Evolutionary conservation across 208 protist species (phyloP), one percentile per base, ranked within the genome.

Genomic region (Acanthamoeba lenticulata): DNA sequence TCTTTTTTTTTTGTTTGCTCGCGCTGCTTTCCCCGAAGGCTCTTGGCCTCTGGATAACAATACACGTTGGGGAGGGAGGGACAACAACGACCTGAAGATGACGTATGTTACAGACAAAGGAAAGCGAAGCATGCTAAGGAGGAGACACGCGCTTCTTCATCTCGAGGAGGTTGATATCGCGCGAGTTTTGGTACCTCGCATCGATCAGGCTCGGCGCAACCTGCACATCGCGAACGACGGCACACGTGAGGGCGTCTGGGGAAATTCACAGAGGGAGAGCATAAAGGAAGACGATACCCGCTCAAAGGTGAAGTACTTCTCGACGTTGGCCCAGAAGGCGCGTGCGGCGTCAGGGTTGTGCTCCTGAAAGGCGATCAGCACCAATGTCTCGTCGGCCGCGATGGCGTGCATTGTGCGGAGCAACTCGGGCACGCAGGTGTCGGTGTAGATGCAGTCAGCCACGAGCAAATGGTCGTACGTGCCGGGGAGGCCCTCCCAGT

Each of bases 381-480:
- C 60, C 21, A 9, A 3, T 4, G 85, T 72, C 32, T 34, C 36
- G 1, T 74, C 49, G 21, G 32, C 44, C 4, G 85, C 49, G 27
- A 91, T 42, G 34, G 85, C 85, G 60, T 91, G 34, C 49, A 91
- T 91, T 9, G 85, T 91, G 34, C 40, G 29, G 27, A 91, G 85
- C 34, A 91, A 52, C 38, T 72, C 52, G 15, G 36, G 52, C 3
- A 91, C 85, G 49, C 85, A 45, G 11, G 85, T 74, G 24, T 91
- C 85, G 21, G 85, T 91, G 85, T 91, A 91, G 24, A 91, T 32
- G 55, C 49, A 65, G 36, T 91, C 85, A 11, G 57, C 85, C 1
- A 36, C 85, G 11, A 91, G 21, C 19, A 91, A 21, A 11, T 65
- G 72, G n/a, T 91, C 85, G 60, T 72, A 91, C 5, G 85, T 44